phyloP scores from a whole-genome alignment of 495 filamentous ascomycete species.

The Aspergillus indologenus region DNA sequence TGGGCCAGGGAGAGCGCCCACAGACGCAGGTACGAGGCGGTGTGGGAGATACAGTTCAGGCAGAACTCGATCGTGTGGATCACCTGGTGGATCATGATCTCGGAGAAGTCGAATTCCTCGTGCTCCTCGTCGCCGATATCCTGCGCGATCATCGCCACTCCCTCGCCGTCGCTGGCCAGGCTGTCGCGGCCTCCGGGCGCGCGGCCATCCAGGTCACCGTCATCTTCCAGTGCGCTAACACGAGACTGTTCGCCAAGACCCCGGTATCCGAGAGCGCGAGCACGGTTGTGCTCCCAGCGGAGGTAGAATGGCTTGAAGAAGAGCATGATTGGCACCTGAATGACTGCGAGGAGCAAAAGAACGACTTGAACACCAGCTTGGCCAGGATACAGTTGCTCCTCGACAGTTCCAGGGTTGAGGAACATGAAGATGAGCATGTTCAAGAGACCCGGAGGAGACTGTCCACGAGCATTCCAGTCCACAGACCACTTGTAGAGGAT shows the following conservation, averaged over 20 bases:
- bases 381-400: constrained; percentile 70
- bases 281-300: constrained; percentile 85
- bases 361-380: constrained; percentile 72
- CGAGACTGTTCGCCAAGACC: constrained; percentile 83
- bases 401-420: constrained; percentile 74
- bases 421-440: constrained; percentile 99
- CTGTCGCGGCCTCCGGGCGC: constrained; percentile 57
- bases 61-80: constrained; percentile 99
- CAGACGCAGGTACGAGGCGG: constrained; percentile 95
- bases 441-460: constrained; percentile 75
- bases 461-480: constrained; percentile 70
- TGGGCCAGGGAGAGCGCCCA: constrained; percentile 97
- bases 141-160: constrained; percentile 86
- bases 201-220: constrained; percentile 54
- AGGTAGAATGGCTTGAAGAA: constrained; percentile 95
- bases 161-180: constrained; percentile 77
- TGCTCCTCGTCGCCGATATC: constrained; percentile 72
- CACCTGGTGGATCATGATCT: constrained; percentile 97
- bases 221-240: constrained; percentile 84
- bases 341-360: constrained; percentile 77
- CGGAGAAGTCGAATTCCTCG: constrained; percentile 94
- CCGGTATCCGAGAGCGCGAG: constrained; percentile 83
- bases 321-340: constrained; percentile 85
- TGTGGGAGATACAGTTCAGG: constrained; percentile 98
- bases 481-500: constrained; percentile 97